Evolutionary conservation across 2,329 filamentous ascomycete species (phyloP).

Genomic region (Venturia aucupariae): DNA sequence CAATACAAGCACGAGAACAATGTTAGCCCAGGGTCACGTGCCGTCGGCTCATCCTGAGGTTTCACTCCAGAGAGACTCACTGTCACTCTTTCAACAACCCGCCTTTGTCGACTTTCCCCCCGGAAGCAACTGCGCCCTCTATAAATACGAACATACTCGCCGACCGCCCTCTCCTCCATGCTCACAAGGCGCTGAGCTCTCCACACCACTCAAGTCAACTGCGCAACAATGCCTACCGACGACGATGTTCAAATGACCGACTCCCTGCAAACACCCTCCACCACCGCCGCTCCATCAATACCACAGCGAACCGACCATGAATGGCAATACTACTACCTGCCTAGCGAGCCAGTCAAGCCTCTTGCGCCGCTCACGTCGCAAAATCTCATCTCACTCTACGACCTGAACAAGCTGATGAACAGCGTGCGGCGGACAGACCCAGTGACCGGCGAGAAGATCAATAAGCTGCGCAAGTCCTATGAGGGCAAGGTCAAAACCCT

Average conservation of each 20-base stretch:
- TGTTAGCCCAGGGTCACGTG: no score
- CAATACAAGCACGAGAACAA: not conserved
- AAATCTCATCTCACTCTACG: conserved; percentile 51
- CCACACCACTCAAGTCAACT: not conserved
- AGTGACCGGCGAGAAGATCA: conserved; percentile 54
- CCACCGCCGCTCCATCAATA: conserved; percentile 13
- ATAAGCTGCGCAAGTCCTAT: conserved; percentile 51
- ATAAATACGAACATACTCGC: not conserved
- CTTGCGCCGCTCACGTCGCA: conserved; percentile 48
- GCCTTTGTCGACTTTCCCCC: not conserved
- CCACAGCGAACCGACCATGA: conserved; percentile 17
- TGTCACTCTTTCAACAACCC: not conserved
- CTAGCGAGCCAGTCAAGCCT: conserved; percentile 27
- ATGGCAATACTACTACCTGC: conserved; percentile 23
- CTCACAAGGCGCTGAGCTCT: not conserved
- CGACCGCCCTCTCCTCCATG: not conserved
- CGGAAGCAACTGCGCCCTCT: not conserved
- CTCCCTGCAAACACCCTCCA: conserved; percentile 23
- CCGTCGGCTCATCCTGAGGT: no score
- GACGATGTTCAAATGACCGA: conserved; percentile 14
- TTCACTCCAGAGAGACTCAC: not conserved
- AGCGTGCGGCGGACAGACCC: conserved; percentile 52
- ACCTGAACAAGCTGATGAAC: conserved; percentile 45
- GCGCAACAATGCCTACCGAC: conserved; percentile 11
- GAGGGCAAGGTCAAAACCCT: conserved; percentile 43